Conservation (phyloP, 805 yeast species). For the Candida nanaspora region DNA sequence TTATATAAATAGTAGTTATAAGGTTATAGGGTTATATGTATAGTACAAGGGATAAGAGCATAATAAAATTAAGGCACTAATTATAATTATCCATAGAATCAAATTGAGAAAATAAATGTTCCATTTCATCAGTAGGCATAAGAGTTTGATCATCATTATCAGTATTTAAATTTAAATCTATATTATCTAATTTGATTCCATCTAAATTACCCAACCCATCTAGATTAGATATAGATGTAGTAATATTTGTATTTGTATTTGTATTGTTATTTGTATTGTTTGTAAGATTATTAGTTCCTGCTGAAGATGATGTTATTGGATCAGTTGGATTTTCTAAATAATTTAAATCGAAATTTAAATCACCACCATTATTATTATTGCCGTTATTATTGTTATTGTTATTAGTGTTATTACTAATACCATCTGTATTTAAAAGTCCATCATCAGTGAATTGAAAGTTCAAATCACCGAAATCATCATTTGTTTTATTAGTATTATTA, state of each 20-base stretch:
- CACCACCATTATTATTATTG: neutral
- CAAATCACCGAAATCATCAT: conserved; percentile 15
- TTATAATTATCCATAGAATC: too few species aligned
- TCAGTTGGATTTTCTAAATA: neutral
- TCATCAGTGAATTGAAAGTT: conserved; percentile 19
- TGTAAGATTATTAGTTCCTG: neutral
- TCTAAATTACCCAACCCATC: neutral
- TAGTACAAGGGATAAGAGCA: too few species aligned
- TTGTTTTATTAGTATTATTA: neutral
- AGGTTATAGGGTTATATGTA: too few species aligned
- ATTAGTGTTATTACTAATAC: neutral
- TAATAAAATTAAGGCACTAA: too few species aligned
- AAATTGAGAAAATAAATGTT: conserved; percentile 23
- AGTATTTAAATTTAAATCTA: neutral
- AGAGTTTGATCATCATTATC: conserved; percentile 8
- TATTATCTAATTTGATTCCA: neutral
- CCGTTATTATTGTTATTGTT: neutral
- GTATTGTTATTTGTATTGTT: neutral
- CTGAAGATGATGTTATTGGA: neutral
- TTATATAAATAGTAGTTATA: too few species aligned
- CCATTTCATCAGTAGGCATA: conserved; percentile 26
- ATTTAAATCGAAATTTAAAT: neutral
- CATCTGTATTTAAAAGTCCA: neutral
- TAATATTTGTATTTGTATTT: neutral
- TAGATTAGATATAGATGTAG: neutral